Evolutionary conservation across 2,329 filamentous ascomycete genomes (phyloP).

Genomic region (Aspergillus sp.): DNA sequence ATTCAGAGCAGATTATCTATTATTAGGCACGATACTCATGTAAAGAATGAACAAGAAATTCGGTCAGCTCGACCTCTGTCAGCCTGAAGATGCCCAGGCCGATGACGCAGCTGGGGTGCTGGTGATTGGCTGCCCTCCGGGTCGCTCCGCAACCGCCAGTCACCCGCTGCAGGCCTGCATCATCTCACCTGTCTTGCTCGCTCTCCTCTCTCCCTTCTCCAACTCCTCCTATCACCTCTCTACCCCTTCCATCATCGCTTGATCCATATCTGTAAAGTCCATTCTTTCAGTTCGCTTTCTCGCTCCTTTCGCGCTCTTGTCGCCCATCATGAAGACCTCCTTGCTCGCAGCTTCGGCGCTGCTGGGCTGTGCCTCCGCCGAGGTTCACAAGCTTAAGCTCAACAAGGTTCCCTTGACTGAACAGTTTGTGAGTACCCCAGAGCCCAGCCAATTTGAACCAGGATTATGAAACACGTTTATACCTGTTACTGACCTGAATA

Average conservation of each 20-base stretch:
- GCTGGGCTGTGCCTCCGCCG: constrained; percentile 79
- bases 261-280: constrained; percentile 17
- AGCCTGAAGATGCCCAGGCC: constrained; percentile 5
- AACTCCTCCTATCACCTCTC: constrained; percentile 23
- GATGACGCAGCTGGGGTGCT: constrained; percentile 22
- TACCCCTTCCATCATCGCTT: constrained; percentile 23
- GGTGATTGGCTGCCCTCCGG: constrained; percentile 20
- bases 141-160: constrained; percentile 25
- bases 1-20: background rate
- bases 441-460: background rate
- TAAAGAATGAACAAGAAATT: background rate
- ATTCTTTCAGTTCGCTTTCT: constrained; percentile 18
- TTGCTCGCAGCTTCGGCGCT: constrained; percentile 76
- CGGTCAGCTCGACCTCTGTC: background rate
- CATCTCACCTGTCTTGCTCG: constrained; percentile 23
- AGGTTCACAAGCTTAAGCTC: constrained; percentile 93
- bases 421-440: constrained; percentile 71
- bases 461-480: constrained; percentile 10
- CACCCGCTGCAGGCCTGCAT: constrained; percentile 13
- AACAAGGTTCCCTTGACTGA: constrained; percentile 92
- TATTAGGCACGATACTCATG: background rate
- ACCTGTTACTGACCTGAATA: constrained; percentile 36
- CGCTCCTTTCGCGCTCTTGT: constrained; percentile 5
- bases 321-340: constrained; percentile 75
- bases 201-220: constrained; percentile 11